Evolutionary conservation across 2,329 filamentous ascomycete species (phyloP), one percentile per base, ranked within the genome.

Genomic region (Xylaria sp.): DNA sequence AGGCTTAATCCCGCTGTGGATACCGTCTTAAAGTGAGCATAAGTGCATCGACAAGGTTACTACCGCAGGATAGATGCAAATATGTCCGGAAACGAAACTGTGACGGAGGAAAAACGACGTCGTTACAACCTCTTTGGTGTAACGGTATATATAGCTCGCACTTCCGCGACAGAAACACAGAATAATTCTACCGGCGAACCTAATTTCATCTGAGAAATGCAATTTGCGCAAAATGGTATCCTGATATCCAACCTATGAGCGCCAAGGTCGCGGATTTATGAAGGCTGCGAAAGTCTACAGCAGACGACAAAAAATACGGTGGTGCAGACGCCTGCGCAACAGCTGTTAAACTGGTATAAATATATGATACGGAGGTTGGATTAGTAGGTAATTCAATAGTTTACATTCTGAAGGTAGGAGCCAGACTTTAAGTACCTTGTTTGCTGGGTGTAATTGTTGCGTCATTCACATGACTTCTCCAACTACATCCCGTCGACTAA

Each of bases 391-490:
- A 45, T 12, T 20, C 41, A 8, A 13, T 15, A 1, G 18, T 39
- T 13, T 15, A 39, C 13, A 18, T 15, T 39, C 7, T 5, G 36
- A 39, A 15, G 36, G 36, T 15, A 39, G 13, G 13, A 39, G 36
- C 13, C 2, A 15, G 9, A 45, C 2, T 20, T 10, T 5, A 9
- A 12, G 12, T 20, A 12, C n/a, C 4, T 10, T 45, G 3, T 28
- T 48, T 28, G 28, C 18, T n/a, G n/a, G 10, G 18, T 30, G 63
- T 65, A 65, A 65, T 65, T n/a, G 48, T 65, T 65, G 63, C 63
- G 63, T 65, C 63, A 65, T 36, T 12, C 56, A 48, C 57, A 55
- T 55, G 32, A 46, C 32, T 55, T 65, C 56, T 10, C 56, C 57
- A 55, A 65, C 48, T 41, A 41, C 55, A 36, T 45, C 15, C 8